Conservation (phyloP, 768 basidiomycete genomes). For the Amanita subjunquillea region DNA sequence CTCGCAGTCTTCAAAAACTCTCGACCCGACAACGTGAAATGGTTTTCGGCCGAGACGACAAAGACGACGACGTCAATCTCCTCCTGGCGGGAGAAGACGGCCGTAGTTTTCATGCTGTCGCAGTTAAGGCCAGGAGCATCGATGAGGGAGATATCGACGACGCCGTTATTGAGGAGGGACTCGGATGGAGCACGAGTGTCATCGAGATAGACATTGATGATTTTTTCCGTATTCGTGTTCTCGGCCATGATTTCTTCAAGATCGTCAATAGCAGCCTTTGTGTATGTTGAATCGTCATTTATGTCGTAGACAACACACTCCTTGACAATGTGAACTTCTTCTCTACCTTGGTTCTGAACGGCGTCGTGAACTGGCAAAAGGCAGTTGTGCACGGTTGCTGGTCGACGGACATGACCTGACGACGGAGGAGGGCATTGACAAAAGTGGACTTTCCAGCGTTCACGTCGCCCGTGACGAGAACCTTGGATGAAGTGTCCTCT, state of each 20-base stretch:
- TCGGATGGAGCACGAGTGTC: conserved; percentile 70
- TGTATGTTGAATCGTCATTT: conserved; percentile 68
- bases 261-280: conserved; percentile 51
- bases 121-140: conserved; percentile 97
- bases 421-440: conserved; percentile 87
- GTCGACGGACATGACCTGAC: conserved; percentile 92
- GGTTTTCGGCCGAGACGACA: conserved; percentile 96
- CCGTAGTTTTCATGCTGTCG: conserved; percentile 90
- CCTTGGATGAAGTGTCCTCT: conserved; percentile 87
- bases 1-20: conserved; percentile 90
- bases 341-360: conserved; percentile 64
- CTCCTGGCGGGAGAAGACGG: conserved; percentile 89
- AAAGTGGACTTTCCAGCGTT: conserved; percentile 99
- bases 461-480: conserved; percentile 95
- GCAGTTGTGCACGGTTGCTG: conserved; percentile 97
- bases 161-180: conserved; percentile 88
- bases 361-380: conserved; percentile 96
- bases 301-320: conserved; percentile 59
- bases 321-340: conserved; percentile 80
- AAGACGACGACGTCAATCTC: conserved; percentile 99
- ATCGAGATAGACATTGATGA: conserved; percentile 83
- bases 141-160: conserved; percentile 96
- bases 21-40: conserved; percentile 92
- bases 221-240: conserved; percentile 58
- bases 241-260: conserved; percentile 75